Percentiles rank a stretch among this genome's conserved stretches.
phyloP scores from a whole-genome alignment of 331 rosid species.

The Malus hybrid region DNA sequence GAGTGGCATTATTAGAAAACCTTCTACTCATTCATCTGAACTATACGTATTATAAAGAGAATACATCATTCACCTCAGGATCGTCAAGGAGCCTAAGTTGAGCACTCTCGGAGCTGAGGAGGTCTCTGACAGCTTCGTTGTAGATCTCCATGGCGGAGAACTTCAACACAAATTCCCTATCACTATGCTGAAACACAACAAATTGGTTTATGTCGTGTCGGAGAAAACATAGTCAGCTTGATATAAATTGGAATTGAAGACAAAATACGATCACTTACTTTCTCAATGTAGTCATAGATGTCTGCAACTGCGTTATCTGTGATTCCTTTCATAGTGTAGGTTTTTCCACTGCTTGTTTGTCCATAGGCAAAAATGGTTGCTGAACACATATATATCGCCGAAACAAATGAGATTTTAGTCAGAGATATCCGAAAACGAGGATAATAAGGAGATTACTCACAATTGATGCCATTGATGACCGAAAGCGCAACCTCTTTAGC shows the following conservation, averaged over 20 bases:
- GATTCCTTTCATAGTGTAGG: constrained; percentile 80
- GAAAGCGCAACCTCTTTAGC: constrained; percentile 77
- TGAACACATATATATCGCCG: constrained; percentile 17
- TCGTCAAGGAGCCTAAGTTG: constrained; percentile 71
- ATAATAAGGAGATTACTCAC: constrained; percentile 41
- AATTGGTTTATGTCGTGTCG: background rate
- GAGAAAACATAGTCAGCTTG: background rate
- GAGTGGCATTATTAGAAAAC: constrained; percentile 5
- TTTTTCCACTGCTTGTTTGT: constrained; percentile 95
- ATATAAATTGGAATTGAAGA: background rate
- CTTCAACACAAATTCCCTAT: constrained; percentile 56
- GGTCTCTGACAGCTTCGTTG: constrained; percentile 80
- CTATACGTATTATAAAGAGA: background rate
- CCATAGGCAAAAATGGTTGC: constrained; percentile 86
- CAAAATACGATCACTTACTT: constrained; percentile 23
- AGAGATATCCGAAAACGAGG: constrained; percentile 2
- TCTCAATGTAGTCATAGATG: constrained; percentile 50
- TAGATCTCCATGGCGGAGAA: constrained; percentile 93
- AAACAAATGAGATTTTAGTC: background rate
- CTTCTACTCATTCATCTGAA: constrained; percentile 10
- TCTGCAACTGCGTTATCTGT: constrained; percentile 62
- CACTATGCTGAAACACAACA: constrained; percentile 37
- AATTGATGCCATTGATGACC: constrained; percentile 65
- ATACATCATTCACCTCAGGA: constrained; percentile 51
- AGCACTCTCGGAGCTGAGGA: constrained; percentile 36